Conservation (phyloP, 2,329 filamentous ascomycete species). For the Byssochlamys sp. region DNA sequence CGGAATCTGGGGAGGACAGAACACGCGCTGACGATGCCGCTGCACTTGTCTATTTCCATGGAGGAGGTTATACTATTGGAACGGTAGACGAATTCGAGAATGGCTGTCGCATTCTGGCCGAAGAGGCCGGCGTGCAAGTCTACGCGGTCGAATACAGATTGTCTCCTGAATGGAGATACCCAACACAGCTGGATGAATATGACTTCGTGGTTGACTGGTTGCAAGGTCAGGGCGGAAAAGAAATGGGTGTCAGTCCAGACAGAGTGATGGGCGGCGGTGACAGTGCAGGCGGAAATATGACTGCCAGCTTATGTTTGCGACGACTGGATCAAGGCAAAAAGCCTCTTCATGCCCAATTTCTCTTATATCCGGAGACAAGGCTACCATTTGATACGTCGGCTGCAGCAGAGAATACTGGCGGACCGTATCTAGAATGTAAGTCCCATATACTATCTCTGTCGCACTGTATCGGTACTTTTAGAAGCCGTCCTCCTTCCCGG, state of each 20-base stretch:
- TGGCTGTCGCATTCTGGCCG: conserved; percentile 22
- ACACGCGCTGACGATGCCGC: conserved; percentile 9
- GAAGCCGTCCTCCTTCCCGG: background rate
- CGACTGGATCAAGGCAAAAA: conserved; percentile 17
- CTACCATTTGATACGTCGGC: conserved; percentile 24
- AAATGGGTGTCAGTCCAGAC: conserved; percentile 16
- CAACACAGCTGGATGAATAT: conserved; percentile 27
- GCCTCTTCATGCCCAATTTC: conserved; percentile 19
- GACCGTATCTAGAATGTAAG: conserved; percentile 24
- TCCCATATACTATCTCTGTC: background rate
- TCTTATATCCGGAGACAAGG: conserved; percentile 27
- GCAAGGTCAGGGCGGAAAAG: conserved; percentile 13
- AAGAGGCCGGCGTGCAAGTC: conserved; percentile 16
- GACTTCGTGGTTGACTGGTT: conserved; percentile 21
- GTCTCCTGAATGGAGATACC: conserved; percentile 23
- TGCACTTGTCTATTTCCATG: conserved; percentile 30
- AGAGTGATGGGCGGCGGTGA: conserved; percentile 25
- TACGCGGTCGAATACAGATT: conserved; percentile 28
- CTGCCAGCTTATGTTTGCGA: conserved; percentile 21
- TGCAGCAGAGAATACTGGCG: conserved; percentile 24
- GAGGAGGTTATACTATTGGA: conserved; percentile 30
- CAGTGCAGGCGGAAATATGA: conserved; percentile 29
- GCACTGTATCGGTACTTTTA: no score
- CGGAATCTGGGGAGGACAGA: conserved; percentile 7
- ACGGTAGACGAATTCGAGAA: conserved; percentile 33